Conservation (phyloP, 148 eudicot genomes). For the Polygonum aviculare region DNA sequence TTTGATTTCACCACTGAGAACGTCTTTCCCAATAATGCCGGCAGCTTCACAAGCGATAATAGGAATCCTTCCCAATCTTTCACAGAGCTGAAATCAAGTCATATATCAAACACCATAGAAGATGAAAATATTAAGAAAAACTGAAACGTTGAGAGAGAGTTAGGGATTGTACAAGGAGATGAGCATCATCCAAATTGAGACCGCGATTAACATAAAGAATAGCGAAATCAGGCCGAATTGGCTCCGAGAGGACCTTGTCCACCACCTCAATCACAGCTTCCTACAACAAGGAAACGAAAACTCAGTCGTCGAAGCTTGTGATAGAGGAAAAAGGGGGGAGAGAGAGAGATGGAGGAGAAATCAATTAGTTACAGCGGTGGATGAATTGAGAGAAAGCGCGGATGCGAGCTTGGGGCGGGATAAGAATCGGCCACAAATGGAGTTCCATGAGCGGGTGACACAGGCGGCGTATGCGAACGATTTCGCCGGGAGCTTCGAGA, state of each 20-base stretch:
- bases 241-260: slow-evolving; percentile 60
- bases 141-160: background rate
- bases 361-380: slow-evolving; percentile 26
- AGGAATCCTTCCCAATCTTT: slow-evolving; percentile 53
- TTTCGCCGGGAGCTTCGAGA: slow-evolving; percentile 53
- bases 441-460: slow-evolving; percentile 68
- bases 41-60: slow-evolving; percentile 38
- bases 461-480: slow-evolving; percentile 77
- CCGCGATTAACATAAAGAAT: slow-evolving; percentile 40
- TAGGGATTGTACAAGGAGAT: slow-evolving; percentile 38
- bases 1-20: slow-evolving; percentile 34
- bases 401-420: slow-evolving; percentile 55
- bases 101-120: background rate
- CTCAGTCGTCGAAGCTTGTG: no score
- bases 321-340: background rate
- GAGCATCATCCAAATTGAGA: slow-evolving; percentile 31
- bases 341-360: background rate
- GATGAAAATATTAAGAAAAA: background rate
- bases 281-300: slow-evolving; percentile 18
- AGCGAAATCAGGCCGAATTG: slow-evolving; percentile 77
- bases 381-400: slow-evolving; percentile 52
- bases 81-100: slow-evolving; percentile 34
- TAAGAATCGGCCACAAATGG: slow-evolving; percentile 42
- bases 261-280: slow-evolving; percentile 64
- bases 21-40: slow-evolving; percentile 74